Conservation (phyloP, 139 green algal species). For the Chlamydomonas sphaeroides region DNA sequence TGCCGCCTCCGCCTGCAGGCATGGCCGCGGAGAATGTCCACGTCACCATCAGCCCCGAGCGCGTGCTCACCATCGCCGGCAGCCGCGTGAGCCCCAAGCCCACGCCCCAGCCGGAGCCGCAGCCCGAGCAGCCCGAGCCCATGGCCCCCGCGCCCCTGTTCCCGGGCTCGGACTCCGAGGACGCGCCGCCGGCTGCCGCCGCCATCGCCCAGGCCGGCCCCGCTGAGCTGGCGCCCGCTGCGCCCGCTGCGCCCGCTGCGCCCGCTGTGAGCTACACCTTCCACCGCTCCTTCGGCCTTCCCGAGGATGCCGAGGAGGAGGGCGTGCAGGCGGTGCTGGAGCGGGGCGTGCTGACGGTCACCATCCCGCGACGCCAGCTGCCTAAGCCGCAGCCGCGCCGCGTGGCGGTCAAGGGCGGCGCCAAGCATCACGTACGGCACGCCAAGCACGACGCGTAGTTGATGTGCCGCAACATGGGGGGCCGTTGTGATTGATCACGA, state of each 20-base stretch:
- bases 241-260: too few relatives aligned
- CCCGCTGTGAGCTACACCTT: conserved; percentile 1
- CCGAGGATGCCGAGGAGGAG: conserved; percentile 25
- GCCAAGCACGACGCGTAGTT: too few relatives aligned
- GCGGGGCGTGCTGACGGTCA: conserved; percentile 8
- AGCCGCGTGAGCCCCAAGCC: background rate
- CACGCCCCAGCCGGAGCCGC: too few relatives aligned
- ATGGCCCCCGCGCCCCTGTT: too few relatives aligned
- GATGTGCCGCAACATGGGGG: too few relatives aligned
- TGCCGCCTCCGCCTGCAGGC: background rate
- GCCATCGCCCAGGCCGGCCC: background rate
- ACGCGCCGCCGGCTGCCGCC: background rate
- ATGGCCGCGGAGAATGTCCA: conserved; percentile 18
- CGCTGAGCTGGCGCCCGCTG: too few relatives aligned
- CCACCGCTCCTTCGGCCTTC: conserved; percentile 7
- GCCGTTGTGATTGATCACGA: too few relatives aligned
- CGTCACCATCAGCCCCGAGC: conserved; percentile 3
- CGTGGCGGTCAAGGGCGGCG: background rate
- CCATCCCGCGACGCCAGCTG: background rate
- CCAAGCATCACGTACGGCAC: too few relatives aligned
- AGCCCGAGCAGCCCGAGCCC: too few relatives aligned
- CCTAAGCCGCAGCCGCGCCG: conserved; percentile 7
- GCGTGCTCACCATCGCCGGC: conserved; percentile 27
- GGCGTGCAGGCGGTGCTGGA: conserved; percentile 10
- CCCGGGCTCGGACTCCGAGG: too few relatives aligned